A percentile compares a stretch with the other conserved stretches of the same genome.
Evolutionary conservation across 2,329 filamentous ascomycete genomes (phyloP).

Genomic region (Scytalidium sp.): DNA sequence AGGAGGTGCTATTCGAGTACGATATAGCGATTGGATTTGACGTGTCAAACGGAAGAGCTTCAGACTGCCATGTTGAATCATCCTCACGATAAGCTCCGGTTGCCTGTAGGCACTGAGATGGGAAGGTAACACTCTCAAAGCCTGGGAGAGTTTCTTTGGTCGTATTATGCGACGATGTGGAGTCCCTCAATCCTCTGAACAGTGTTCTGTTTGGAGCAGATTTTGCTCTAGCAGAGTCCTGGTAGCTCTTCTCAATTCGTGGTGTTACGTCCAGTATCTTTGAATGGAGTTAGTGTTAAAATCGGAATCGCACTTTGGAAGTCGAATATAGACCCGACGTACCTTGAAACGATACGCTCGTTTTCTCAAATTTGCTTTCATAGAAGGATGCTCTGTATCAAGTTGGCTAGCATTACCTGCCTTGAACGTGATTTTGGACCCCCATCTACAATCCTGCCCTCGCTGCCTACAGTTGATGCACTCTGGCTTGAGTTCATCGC

Average conservation of each 20-base stretch:
- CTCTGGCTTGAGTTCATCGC: slow-evolving; percentile 28
- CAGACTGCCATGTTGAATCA: slow-evolving; percentile 2
- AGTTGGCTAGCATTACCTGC: slow-evolving; percentile 28
- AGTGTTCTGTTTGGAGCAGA: no score
- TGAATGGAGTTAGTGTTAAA: not conserved
- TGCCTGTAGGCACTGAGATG: no score
- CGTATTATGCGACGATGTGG: no score
- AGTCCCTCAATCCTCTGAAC: no score
- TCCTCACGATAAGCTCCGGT: no score
- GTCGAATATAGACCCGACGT: not conserved
- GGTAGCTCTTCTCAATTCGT: slow-evolving; percentile 6
- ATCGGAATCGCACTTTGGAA: no score
- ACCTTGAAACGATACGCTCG: not conserved
- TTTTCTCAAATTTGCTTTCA: slow-evolving; percentile 18
- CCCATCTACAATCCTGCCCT: slow-evolving; percentile 29
- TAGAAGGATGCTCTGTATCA: slow-evolving; percentile 27
- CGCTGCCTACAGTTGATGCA: slow-evolving; percentile 29
- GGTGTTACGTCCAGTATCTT: slow-evolving; percentile 14
- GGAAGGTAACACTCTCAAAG: no score
- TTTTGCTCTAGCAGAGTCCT: no score
- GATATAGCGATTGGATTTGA: slow-evolving; percentile 2
- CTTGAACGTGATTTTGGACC: slow-evolving; percentile 27
- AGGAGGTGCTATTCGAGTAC: slow-evolving; percentile 2
- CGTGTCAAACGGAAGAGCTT: slow-evolving; percentile 1
- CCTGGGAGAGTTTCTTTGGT: no score